Percentiles rank a stretch among this genome's conserved stretches.
Conservation (phyloP, 257 asterid genomes). For the Linaria vulgaris region DNA sequence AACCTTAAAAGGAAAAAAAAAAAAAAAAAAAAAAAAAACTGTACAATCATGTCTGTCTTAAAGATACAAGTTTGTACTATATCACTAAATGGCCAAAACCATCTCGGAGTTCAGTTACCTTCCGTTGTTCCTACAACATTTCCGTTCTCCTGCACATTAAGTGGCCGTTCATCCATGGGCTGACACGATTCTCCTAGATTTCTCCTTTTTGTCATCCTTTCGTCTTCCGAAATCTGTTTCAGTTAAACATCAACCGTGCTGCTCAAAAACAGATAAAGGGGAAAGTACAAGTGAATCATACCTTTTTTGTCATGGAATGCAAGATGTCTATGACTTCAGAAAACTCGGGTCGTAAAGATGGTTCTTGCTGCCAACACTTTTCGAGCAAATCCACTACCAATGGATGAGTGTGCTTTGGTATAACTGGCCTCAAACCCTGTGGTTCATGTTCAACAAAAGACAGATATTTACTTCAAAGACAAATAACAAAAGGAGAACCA, state of each 20-base stretch:
- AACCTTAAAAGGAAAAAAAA: background rate
- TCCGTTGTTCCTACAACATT: slow-evolving; percentile 17
- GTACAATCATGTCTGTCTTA: slow-evolving; percentile 19
- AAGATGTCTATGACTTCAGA: slow-evolving; percentile 58
- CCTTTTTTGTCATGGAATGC: slow-evolving; percentile 56
- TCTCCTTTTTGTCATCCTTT: slow-evolving; percentile 48
- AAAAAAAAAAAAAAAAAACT: slow-evolving; percentile 3
- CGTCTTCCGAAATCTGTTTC: slow-evolving; percentile 49
- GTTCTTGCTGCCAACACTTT: slow-evolving; percentile 82
- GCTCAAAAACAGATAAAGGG: background rate
- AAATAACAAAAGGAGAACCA: no score
- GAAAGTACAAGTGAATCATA: slow-evolving; percentile 12
- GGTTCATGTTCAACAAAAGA: slow-evolving; percentile 16
- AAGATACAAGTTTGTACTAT: background rate
- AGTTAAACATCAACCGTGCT: background rate
- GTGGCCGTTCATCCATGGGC: slow-evolving; percentile 20
- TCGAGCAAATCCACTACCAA: slow-evolving; percentile 57
- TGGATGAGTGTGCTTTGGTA: slow-evolving; percentile 65
- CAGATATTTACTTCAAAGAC: background rate
- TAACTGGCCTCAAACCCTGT: slow-evolving; percentile 68
- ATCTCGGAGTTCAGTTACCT: slow-evolving; percentile 5
- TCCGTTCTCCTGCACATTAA: slow-evolving; percentile 27
- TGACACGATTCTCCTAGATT: slow-evolving; percentile 42
- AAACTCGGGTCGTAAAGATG: slow-evolving; percentile 73
- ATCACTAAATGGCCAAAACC: slow-evolving; percentile 12